Conservation (phyloP, 768 basidiomycete genomes). For the Termitomyces sp. region DNA sequence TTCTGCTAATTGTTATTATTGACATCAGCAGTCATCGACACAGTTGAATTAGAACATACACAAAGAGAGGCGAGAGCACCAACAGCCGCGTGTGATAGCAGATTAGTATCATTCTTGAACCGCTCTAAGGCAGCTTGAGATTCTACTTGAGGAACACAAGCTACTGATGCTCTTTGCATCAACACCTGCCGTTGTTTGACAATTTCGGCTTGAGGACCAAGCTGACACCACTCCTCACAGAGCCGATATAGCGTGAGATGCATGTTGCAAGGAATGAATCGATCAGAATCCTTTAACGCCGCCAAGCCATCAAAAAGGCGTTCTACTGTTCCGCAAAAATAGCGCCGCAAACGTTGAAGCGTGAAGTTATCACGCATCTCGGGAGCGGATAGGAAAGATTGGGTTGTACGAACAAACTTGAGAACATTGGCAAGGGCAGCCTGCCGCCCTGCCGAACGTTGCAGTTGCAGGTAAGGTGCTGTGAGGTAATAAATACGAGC, state of each 20-base stretch:
- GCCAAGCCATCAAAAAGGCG: conserved; percentile 78
- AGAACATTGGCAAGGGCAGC: conserved; percentile 76
- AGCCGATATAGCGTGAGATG: conserved; percentile 78
- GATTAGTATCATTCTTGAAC: conserved; percentile 65
- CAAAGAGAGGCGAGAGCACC: conserved; percentile 86
- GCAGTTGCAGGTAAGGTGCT: conserved; percentile 69
- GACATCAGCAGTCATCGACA: conserved; percentile 3
- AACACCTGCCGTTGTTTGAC: conserved; percentile 63
- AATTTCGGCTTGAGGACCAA: conserved; percentile 72
- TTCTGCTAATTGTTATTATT: conserved; percentile 52
- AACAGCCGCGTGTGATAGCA: conserved; percentile 79
- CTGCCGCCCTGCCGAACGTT: conserved; percentile 64
- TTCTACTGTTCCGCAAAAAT: conserved; percentile 89
- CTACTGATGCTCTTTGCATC: conserved; percentile 69
- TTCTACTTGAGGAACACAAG: conserved; percentile 52
- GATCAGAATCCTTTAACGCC: conserved; percentile 67
- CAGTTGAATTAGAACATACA: conserved; percentile 46
- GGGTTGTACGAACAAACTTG: conserved; percentile 83
- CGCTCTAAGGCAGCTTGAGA: conserved; percentile 50
- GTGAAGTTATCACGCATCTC: conserved; percentile 75
- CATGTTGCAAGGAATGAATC: conserved; percentile 72
- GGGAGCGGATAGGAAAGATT: conserved; percentile 67
- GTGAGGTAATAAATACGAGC: conserved; percentile 89
- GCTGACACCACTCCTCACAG: conserved; percentile 93
- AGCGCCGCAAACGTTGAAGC: conserved; percentile 78